Conservation (phyloP, 192 early-diverging fungal species). For the Spizellomyces punctatus region DNA sequence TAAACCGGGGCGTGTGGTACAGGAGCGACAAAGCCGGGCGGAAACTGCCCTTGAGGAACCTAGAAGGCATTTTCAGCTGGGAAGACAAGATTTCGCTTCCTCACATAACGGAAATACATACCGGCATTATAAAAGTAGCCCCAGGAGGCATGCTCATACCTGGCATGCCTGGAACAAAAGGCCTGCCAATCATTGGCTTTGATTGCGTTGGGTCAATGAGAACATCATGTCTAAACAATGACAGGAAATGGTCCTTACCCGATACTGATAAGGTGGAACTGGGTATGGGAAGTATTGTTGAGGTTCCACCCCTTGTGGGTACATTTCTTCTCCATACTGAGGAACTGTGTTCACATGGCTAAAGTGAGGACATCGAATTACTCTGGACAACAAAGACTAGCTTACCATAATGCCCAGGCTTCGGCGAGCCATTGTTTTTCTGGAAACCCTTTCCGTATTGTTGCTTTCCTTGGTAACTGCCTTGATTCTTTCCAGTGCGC, state of each 20-base stretch:
- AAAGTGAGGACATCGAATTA: neutral
- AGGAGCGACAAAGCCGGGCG: slow-evolving; percentile 13
- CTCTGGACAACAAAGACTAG: neutral
- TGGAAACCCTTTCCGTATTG: slow-evolving; percentile 20
- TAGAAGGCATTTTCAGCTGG: neutral
- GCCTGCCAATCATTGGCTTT: slow-evolving; percentile 24
- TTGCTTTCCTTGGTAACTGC: neutral
- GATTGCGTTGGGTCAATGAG: neutral
- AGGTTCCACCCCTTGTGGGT: neutral
- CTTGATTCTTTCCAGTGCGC: slow-evolving; percentile 2
- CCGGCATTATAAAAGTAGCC: slow-evolving; percentile 19
- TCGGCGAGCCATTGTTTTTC: slow-evolving; percentile 4
- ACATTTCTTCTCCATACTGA: slow-evolving; percentile 25
- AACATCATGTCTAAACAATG: neutral
- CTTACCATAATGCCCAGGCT: slow-evolving; percentile 5
- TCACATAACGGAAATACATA: neutral
- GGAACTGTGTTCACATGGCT: neutral
- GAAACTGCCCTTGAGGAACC: slow-evolving; percentile 22
- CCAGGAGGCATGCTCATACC: slow-evolving; percentile 31
- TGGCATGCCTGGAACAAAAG: slow-evolving; percentile 23
- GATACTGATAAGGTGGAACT: slow-evolving; percentile 22
- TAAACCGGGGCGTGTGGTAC: slow-evolving; percentile 11
- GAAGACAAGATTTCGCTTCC: neutral
- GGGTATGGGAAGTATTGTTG: slow-evolving; percentile 7
- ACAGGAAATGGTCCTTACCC: slow-evolving; percentile 13